These are phyloP conservation scores for Quercus ilex DNA, from an alignment of 306 rosid genomes.

Conservation along the genomic window DNA sequence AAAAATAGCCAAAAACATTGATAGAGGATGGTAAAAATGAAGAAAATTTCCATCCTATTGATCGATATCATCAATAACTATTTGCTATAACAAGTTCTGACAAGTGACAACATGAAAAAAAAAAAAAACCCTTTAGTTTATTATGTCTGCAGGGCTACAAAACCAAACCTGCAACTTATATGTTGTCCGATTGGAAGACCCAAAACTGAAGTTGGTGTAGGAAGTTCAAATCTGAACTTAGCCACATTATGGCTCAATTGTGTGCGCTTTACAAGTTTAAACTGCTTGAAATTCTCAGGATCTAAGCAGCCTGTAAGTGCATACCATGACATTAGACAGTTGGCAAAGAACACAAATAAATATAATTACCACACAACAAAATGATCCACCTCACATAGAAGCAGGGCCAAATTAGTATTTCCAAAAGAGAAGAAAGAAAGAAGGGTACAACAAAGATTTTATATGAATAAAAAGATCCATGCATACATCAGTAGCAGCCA, in stretches of 20 bases:
- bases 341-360: neutral
- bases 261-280: slow-evolving; percentile 71
- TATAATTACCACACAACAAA: neutral
- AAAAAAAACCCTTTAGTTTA: too few species aligned
- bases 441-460: neutral
- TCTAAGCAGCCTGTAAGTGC: slow-evolving; percentile 58
- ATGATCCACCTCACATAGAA: neutral
- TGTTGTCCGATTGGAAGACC: slow-evolving; percentile 99
- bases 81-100: neutral
- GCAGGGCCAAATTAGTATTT: neutral
- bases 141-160: neutral
- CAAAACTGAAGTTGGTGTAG: slow-evolving; percentile 72
- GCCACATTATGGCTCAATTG: slow-evolving; percentile 98
- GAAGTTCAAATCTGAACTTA: slow-evolving; percentile 79
- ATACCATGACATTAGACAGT: slow-evolving; percentile 17
- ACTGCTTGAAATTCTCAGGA: slow-evolving; percentile 70
- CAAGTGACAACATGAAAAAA: too few species aligned
- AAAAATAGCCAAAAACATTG: neutral
- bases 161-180: slow-evolving; percentile 90
- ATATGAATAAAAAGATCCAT: neutral
- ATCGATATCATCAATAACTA: neutral
- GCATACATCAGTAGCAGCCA: neutral
- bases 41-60: neutral
- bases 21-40: neutral
- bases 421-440: neutral